phyloP scores from a whole-genome alignment of 1,284 basidiomycete species.

The Trichosporon faecale region DNA sequence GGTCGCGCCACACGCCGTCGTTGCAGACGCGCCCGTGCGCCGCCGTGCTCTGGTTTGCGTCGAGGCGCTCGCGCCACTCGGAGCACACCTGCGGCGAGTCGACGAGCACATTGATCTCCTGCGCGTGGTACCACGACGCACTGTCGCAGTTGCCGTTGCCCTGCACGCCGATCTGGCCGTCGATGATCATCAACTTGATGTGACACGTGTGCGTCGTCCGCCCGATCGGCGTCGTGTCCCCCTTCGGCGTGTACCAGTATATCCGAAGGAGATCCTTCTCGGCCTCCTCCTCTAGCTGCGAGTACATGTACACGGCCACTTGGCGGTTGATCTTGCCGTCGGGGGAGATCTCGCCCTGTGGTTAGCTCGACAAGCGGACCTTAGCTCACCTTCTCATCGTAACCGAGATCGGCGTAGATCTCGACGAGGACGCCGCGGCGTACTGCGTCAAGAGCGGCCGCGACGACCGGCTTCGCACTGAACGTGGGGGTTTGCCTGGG shows the following conservation, averaged over 20 bases:
- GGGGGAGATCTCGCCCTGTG: conserved; percentile 54
- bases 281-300: conserved; percentile 50
- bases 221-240: conserved; percentile 61
- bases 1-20: conserved; percentile 40
- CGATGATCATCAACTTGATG: conserved; percentile 68
- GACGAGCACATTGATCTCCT: conserved; percentile 70
- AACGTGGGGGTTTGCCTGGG: conserved; percentile 64
- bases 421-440: conserved; percentile 63
- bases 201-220: conserved; percentile 67
- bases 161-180: conserved; percentile 62
- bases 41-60: conserved; percentile 66
- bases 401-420: conserved; percentile 62
- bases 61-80: conserved; percentile 62
- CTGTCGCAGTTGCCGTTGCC: conserved; percentile 56
- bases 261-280: conserved; percentile 59
- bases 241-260: conserved; percentile 60
- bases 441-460: conserved; percentile 62
- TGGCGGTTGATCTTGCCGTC: conserved; percentile 73
- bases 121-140: conserved; percentile 71
- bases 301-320: conserved; percentile 64
- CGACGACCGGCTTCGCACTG: conserved; percentile 64
- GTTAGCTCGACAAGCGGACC: neutral
- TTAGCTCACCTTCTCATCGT: conserved; percentile 58
- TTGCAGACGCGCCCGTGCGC: conserved; percentile 55
- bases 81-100: conserved; percentile 60